These are phyloP conservation scores for Dothistroma pini DNA, from an alignment of 2,329 filamentous ascomycete species.

Conservation along the genomic window DNA sequence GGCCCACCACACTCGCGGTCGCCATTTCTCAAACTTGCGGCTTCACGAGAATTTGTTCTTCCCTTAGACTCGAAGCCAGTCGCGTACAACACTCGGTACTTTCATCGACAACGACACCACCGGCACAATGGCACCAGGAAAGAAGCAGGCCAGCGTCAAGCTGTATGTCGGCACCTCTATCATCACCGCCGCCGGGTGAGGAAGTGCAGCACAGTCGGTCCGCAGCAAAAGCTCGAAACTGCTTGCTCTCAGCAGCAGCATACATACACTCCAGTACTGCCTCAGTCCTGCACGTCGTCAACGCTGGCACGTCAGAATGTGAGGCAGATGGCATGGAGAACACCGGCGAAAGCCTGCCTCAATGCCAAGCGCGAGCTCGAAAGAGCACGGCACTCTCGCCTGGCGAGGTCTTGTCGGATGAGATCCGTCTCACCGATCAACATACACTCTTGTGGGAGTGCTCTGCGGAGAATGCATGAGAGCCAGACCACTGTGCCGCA, in stretches of 20 bases:
- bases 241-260: constrained; percentile 23
- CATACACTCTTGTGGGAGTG: constrained; percentile 21
- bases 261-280: constrained; percentile 26
- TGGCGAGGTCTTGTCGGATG: constrained; percentile 31
- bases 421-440: constrained; percentile 65
- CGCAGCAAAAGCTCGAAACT: constrained; percentile 54
- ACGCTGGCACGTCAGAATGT: constrained; percentile 36
- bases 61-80: constrained; percentile 23
- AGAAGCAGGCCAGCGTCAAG: constrained; percentile 44
- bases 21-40: background rate
- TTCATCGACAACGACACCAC: constrained; percentile 21
- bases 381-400: constrained; percentile 29
- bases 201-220: constrained; percentile 73
- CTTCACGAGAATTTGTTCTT: background rate
- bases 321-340: constrained; percentile 22
- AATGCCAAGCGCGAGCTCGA: constrained; percentile 14
- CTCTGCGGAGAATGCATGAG: constrained; percentile 39
- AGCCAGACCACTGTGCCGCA: constrained; percentile 84
- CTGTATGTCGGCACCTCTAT: constrained; percentile 49
- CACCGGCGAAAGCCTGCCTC: constrained; percentile 10
- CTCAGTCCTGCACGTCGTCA: constrained; percentile 37
- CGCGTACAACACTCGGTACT: constrained; percentile 38
- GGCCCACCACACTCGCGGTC: background rate
- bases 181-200: constrained; percentile 36
- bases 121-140: constrained; percentile 53